A percentile compares a stretch with the other conserved stretches of the same genome.
These are phyloP conservation scores for Acanthamoeba divionensis DNA, from an alignment of 208 protist genomes.

Conservation along the genomic window DNA sequence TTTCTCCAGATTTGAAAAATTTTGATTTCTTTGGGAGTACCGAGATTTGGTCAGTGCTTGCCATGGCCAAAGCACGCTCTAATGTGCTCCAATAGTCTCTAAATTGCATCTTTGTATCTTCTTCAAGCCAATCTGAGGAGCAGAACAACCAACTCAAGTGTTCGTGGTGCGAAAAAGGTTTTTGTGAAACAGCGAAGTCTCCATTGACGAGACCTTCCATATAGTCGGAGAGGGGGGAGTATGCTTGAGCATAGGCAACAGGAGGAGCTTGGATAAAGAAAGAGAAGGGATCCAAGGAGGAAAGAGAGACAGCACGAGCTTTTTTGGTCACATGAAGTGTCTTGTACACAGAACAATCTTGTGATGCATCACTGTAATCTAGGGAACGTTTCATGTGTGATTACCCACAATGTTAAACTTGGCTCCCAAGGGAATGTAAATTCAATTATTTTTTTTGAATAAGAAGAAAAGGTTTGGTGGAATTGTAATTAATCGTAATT, in stretches of 20 bases:
- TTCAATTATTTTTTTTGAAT: not conserved
- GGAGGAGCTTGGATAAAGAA: conserved; percentile 22
- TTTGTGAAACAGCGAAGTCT: not conserved
- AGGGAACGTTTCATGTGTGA: not conserved
- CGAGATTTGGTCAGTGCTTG: too few species aligned
- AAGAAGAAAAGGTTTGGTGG: not conserved
- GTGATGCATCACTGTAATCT: not conserved
- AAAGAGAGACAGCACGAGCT: conserved; percentile 4
- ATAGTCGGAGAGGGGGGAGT: not conserved
- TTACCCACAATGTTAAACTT: not conserved
- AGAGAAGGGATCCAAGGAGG: conserved; percentile 6
- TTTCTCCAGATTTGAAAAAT: too few species aligned
- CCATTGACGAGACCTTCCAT: conserved; percentile 41
- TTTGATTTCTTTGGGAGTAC: too few species aligned
- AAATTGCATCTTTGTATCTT: conserved; percentile 1
- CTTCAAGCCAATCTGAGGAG: not conserved
- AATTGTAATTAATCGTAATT: not conserved
- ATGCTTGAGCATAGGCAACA: conserved; percentile 27
- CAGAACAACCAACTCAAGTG: too few species aligned
- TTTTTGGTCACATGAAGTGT: not conserved
- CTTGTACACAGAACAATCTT: not conserved
- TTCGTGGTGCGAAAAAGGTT: too few species aligned
- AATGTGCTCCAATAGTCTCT: conserved; percentile 8
- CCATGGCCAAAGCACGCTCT: too few species aligned
- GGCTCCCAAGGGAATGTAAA: too few species aligned